These are phyloP conservation scores for Dioszegia crocea DNA, from an alignment of 768 basidiomycete species.

Conservation along the genomic window DNA sequence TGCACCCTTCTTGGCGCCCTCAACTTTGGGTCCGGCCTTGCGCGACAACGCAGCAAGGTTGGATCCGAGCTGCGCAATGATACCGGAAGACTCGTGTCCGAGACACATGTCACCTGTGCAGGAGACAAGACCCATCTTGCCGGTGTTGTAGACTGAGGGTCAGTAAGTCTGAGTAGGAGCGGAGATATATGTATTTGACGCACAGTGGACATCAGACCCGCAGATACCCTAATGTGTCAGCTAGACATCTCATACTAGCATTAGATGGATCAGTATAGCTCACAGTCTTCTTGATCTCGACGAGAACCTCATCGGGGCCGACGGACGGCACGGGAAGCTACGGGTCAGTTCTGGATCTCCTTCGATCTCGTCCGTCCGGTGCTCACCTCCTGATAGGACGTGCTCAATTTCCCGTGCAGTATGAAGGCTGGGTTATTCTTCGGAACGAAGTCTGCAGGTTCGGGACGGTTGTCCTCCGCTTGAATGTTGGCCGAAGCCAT, in stretches of 20 bases:
- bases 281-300: constrained; percentile 87
- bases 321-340: constrained; percentile 47
- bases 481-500: constrained; percentile 19
- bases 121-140: constrained; percentile 59
- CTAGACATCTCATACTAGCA: neutral
- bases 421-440: constrained; percentile 43
- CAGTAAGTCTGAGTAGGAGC: neutral
- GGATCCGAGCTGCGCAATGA: constrained; percentile 56
- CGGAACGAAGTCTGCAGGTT: constrained; percentile 23
- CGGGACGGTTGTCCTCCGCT: constrained; percentile 3
- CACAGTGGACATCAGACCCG: constrained; percentile 62
- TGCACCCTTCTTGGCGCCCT: constrained; percentile 51
- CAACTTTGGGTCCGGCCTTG: constrained; percentile 14
- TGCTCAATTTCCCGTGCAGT: constrained; percentile 37
- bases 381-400: constrained; percentile 35
- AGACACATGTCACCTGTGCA: constrained; percentile 61
- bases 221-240: constrained; percentile 62
- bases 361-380: too few relatives aligned
- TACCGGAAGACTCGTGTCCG: constrained; percentile 87
- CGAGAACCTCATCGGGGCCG: constrained; percentile 70
- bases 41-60: constrained; percentile 33
- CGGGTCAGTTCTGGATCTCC: too few relatives aligned
- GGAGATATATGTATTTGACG: constrained; percentile 9
- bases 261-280: constrained; percentile 18
- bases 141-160: constrained; percentile 62